Conservation (phyloP, 2,329 filamentous ascomycete genomes). For the Neonectria punicea region DNA sequence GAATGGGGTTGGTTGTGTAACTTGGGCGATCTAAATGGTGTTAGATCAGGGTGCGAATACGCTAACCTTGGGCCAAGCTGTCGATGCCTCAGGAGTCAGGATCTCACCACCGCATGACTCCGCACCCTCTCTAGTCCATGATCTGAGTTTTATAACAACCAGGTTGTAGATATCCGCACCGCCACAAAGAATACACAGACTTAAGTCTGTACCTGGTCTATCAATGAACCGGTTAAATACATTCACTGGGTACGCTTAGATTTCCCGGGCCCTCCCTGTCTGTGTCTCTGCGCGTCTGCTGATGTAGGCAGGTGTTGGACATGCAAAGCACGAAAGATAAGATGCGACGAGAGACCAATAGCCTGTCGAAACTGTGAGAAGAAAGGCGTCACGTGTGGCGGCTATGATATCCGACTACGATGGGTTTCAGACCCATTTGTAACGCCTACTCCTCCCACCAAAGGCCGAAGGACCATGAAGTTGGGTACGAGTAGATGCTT, state of each 20-base stretch:
- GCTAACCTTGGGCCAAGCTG: too few species aligned
- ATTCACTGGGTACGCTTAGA: slow-evolving; percentile 7
- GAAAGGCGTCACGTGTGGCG: slow-evolving; percentile 15
- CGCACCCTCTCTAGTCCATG: background rate
- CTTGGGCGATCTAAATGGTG: too few species aligned
- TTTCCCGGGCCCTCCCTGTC: background rate
- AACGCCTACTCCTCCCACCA: background rate
- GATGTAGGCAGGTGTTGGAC: slow-evolving; percentile 24
- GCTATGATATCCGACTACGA: slow-evolving; percentile 20
- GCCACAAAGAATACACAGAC: background rate
- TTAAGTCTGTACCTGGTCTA: background rate
- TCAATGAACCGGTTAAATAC: slow-evolving; percentile 6
- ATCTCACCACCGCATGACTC: background rate
- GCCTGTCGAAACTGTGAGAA: slow-evolving; percentile 26
- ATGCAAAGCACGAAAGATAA: slow-evolving; percentile 26
- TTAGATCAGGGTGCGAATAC: too few species aligned
- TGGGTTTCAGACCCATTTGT: slow-evolving; percentile 22
- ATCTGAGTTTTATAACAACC: background rate
- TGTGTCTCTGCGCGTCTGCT: background rate
- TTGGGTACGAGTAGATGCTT: slow-evolving; percentile 6
- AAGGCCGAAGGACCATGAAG: slow-evolving; percentile 21
- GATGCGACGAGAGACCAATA: slow-evolving; percentile 23
- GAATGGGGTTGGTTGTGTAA: too few species aligned
- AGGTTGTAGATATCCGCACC: background rate
- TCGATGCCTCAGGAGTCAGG: background rate